Conservation (phyloP, 345 rosid genomes). For the Gossypium sturtianum region DNA sequence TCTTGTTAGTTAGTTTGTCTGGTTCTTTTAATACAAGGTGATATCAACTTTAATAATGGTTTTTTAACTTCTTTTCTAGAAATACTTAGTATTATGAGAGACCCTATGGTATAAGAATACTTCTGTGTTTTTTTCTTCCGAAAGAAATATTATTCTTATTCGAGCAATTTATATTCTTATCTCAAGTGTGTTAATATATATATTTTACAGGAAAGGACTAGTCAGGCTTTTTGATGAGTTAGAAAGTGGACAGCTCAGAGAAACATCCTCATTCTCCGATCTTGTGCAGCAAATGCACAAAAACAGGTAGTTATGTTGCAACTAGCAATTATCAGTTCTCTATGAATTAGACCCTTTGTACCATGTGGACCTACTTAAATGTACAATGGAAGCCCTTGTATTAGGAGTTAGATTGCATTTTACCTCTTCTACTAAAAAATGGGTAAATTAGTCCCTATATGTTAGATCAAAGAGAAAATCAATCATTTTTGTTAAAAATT, state of each 20-base stretch:
- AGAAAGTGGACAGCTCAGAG: slow-evolving; percentile 51
- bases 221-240: slow-evolving; percentile 62
- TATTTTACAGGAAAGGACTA: slow-evolving; percentile 59
- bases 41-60: not conserved
- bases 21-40: not conserved
- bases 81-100: not conserved
- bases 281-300: slow-evolving; percentile 63
- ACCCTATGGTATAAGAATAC: not conserved
- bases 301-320: slow-evolving; percentile 38
- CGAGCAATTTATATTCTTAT: not conserved
- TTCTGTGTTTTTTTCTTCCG: not conserved
- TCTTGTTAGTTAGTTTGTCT: not conserved
- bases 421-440: no score
- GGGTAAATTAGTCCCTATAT: no score
- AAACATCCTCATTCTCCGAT: slow-evolving; percentile 39
- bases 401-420: no score
- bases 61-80: not conserved
- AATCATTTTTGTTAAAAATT: no score
- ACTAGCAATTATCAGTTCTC: not conserved
- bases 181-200: slow-evolving; percentile 2
- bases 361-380: not conserved
- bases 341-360: not conserved
- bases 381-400: no score
- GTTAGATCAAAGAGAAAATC: no score
- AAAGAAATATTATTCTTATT: not conserved